Evolutionary conservation across 1,139 yeast species (phyloP).

Genomic region (Petasospora rhodanensis): DNA sequence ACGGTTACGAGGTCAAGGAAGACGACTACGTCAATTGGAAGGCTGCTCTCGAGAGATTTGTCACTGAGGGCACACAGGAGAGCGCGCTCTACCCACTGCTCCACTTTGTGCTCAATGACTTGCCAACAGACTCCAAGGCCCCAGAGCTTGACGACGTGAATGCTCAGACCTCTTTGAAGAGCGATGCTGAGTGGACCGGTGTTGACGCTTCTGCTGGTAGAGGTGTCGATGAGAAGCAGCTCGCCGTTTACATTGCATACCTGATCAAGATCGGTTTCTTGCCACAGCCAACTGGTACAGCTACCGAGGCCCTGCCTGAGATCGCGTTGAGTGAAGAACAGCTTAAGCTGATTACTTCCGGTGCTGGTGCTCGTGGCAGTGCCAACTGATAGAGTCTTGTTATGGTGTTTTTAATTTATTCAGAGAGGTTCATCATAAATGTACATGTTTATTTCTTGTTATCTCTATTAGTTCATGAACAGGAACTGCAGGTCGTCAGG

Average conservation of each 20-base stretch:
- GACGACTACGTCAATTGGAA: conserved; percentile 80
- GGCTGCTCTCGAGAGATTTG: conserved; percentile 65
- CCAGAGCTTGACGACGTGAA: conserved; percentile 91
- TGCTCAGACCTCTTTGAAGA: conserved; percentile 58
- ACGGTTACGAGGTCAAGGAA: conserved; percentile 65
- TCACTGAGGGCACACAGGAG: conserved; percentile 64
- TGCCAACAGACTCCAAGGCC: conserved; percentile 88
- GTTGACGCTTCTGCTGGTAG: conserved; percentile 61
- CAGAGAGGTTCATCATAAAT: neutral
- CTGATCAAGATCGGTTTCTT: conserved; percentile 76
- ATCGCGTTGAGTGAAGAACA: conserved; percentile 55
- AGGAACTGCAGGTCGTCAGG: conserved; percentile 93
- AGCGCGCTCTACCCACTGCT: conserved; percentile 88
- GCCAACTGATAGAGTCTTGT: conserved; percentile 21
- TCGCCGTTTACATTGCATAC: conserved; percentile 78
- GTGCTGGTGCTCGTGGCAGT: conserved; percentile 83
- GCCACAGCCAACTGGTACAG: conserved; percentile 48
- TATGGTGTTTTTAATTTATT: neutral
- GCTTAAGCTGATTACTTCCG: conserved; percentile 59
- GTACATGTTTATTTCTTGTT: too few species aligned
- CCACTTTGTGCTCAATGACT: conserved; percentile 88
- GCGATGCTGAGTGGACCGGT: conserved; percentile 61
- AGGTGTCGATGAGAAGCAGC: conserved; percentile 63
- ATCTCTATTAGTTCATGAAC: conserved; percentile 66
- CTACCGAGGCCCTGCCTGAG: conserved; percentile 48